Evolutionary conservation across 2,329 filamentous ascomycete species (phyloP), one percentile per base, ranked within the genome.

Genomic region (Apiospora koreana): DNA sequence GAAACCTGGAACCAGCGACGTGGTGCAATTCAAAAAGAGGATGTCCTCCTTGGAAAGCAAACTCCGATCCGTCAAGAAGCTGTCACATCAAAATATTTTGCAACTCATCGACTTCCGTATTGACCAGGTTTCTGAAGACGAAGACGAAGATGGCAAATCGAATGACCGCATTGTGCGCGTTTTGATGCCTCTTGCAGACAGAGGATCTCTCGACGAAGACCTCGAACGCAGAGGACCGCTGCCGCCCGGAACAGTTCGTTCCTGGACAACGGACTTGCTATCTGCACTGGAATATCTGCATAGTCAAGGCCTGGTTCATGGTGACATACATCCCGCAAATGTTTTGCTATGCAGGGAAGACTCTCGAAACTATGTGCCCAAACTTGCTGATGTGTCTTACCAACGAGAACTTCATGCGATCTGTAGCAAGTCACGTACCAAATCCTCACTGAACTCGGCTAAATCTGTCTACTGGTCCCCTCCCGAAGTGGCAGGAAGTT

Each of bases 181-280:
- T 3, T 84, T 98, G 28, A 91, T 88, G 54, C 92, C 95, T 65
- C 87, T 93, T 75, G 93, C 93, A 14, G 92, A 94, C 68, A 94
- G 93, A 79, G 94, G 94, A 0, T 93, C 95, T 0, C 83, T 99
- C 18, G 89, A 92, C 38, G 94, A 97, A 75, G 85, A 97, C 25
- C 85, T 99, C 41, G 92, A 95, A 70, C 88, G 95, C 71, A 90
- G 94, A 54, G 94, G 93, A 5, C 88, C 88, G 41, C 83, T 98
- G 67, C 89, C 92, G 54, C 88, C 93, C 68, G 88, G 89, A 73
- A 95, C 92, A 78, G 91, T 95, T 62, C 92, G 94, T 68, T 91
- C 93, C 31, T 98, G 94, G 92, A 96, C 94, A n/a, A 90, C 95
- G 71, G 94, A 97, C 76, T 86, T 99, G 23, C 87, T 99, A 35